Conservation (phyloP, 1,139 yeast genomes). For the Maudiozyma humilis region DNA sequence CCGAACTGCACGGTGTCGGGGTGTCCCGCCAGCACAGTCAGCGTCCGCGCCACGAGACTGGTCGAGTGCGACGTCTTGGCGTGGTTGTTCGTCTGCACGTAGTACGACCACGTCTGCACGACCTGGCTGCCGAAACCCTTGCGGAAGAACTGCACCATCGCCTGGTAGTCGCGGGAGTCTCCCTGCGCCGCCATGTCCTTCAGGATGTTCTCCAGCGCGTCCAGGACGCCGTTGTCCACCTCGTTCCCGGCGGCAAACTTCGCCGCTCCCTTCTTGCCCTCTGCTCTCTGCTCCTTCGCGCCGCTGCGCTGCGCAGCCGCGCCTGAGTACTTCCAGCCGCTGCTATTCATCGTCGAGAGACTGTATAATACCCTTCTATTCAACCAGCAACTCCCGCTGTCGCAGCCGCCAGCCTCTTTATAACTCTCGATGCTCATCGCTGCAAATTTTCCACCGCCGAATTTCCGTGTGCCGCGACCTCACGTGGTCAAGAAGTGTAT, state of each 20-base stretch:
- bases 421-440: no score
- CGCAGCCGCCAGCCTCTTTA: no score
- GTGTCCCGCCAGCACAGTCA: slow-evolving; percentile 21
- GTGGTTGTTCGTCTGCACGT: slow-evolving; percentile 56
- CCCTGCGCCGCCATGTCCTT: slow-evolving; percentile 16
- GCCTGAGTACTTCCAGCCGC: no score
- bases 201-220: slow-evolving; percentile 20
- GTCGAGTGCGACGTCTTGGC: slow-evolving; percentile 40
- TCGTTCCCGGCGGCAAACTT: slow-evolving; percentile 14
- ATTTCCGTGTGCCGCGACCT: neutral
- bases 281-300: neutral
- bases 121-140: slow-evolving; percentile 34
- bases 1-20: slow-evolving; percentile 25
- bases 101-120: slow-evolving; percentile 53
- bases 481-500: no score
- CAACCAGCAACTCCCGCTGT: no score
- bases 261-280: slow-evolving; percentile 2
- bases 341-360: no score
- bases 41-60: slow-evolving; percentile 22
- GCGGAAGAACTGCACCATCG: slow-evolving; percentile 30
- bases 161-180: slow-evolving; percentile 22
- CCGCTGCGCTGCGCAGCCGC: no score
- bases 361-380: no score
- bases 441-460: neutral
- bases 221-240: slow-evolving; percentile 26